These are phyloP conservation scores for Colletotrichum musicola DNA, from an alignment of 2,329 filamentous ascomycete species.

Conservation along the genomic window DNA sequence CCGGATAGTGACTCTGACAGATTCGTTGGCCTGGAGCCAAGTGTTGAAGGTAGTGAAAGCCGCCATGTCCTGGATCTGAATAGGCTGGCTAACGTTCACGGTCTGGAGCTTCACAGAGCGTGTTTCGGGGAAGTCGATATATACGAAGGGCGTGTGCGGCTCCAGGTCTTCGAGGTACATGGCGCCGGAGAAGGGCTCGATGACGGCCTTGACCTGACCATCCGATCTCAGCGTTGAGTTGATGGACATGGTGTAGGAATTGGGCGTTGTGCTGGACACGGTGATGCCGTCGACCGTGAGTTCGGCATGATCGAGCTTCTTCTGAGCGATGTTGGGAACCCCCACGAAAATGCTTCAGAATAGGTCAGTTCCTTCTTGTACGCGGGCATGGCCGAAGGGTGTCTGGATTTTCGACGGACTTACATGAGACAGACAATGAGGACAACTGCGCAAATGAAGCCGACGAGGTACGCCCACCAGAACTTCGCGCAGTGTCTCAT, in stretches of 20 bases:
- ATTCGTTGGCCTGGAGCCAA: slow-evolving; percentile 64
- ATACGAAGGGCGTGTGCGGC: slow-evolving; percentile 62
- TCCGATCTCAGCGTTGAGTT: slow-evolving; percentile 68
- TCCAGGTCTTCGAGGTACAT: slow-evolving; percentile 67
- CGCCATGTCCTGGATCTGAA: slow-evolving; percentile 59
- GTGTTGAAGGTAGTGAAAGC: slow-evolving; percentile 69
- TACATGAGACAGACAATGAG: slow-evolving; percentile 71
- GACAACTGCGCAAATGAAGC: slow-evolving; percentile 61
- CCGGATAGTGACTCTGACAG: slow-evolving; percentile 62
- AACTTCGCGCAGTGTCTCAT: slow-evolving; percentile 65
- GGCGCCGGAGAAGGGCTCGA: slow-evolving; percentile 63
- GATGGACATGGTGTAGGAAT: slow-evolving; percentile 64
- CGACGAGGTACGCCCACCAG: slow-evolving; percentile 72
- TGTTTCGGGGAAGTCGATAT: slow-evolving; percentile 65
- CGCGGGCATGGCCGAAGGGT: background rate
- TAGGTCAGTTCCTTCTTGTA: slow-evolving; percentile 17
- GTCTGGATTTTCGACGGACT: slow-evolving; percentile 48
- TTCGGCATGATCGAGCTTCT: slow-evolving; percentile 65
- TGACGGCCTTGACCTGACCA: slow-evolving; percentile 63
- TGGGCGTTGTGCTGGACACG: slow-evolving; percentile 59
- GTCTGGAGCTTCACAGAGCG: slow-evolving; percentile 60
- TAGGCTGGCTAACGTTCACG: slow-evolving; percentile 65
- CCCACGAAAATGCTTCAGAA: slow-evolving; percentile 65
- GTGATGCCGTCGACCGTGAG: slow-evolving; percentile 65
- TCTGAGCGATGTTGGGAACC: slow-evolving; percentile 68